A percentile compares a stretch with the other conserved stretches of the same genome.
phyloP scores from a whole-genome alignment of 768 basidiomycete species.

The Lactifluus echinatus region DNA sequence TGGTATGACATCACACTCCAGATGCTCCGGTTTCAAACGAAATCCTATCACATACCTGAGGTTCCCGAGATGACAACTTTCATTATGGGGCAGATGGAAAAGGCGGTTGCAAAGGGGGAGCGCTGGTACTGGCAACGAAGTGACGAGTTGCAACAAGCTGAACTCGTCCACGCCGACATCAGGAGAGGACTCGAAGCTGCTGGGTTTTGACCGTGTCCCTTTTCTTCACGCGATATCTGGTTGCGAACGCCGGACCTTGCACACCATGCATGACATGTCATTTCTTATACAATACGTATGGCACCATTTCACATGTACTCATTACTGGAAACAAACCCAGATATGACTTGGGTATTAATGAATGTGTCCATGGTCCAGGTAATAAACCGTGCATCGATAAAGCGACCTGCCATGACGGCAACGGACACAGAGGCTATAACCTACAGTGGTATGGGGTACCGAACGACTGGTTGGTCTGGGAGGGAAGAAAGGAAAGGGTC shows the following conservation, averaged over 20 bases:
- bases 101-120: conserved; percentile 35
- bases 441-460: conserved; percentile 21
- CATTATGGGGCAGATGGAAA: conserved; percentile 39
- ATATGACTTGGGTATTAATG: conserved; percentile 7
- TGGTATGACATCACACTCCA: conserved; percentile 46
- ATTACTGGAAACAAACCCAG: conserved; percentile 4
- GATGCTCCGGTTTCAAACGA: conserved; percentile 50
- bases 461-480: conserved; percentile 10
- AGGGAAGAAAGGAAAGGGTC: neutral
- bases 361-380: conserved; percentile 22
- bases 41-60: conserved; percentile 40
- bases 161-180: conserved; percentile 55
- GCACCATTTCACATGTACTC: neutral
- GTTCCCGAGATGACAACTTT: conserved; percentile 39
- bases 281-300: neutral
- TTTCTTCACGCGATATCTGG: conserved; percentile 4
- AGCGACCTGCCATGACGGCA: conserved; percentile 27
- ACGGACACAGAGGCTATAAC: conserved; percentile 21
- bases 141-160: conserved; percentile 49
- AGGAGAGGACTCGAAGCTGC: conserved; percentile 59
- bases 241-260: neutral
- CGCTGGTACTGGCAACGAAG: conserved; percentile 51
- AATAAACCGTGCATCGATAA: conserved; percentile 33
- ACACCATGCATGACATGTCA: neutral
- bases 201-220: conserved; percentile 39